Evolutionary conservation across 2,329 filamentous ascomycete species (phyloP).

Genomic region (Colletotrichum siamense): DNA sequence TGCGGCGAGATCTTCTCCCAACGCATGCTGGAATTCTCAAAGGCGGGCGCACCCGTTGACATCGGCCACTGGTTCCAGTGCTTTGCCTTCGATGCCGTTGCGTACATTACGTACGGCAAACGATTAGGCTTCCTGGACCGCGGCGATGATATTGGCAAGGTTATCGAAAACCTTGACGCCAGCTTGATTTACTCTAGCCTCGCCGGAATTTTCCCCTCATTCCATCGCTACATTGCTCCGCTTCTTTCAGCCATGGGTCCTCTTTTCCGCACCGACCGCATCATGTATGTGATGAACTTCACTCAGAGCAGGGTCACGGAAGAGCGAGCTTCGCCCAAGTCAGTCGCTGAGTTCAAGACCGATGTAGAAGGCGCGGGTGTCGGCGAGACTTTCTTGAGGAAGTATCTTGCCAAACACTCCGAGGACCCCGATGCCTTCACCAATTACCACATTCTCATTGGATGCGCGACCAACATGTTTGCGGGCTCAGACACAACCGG

Average conservation of each 20-base stretch:
- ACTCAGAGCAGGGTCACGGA: conserved; percentile 36
- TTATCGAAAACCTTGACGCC: conserved; percentile 43
- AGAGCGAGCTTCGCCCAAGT: conserved; percentile 22
- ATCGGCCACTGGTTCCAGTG: conserved; percentile 49
- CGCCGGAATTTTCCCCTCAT: conserved; percentile 45
- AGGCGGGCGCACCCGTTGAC: conserved; percentile 35
- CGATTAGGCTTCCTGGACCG: conserved; percentile 50
- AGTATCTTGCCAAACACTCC: conserved; percentile 43
- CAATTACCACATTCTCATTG: conserved; percentile 34
- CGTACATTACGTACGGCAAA: conserved; percentile 48
- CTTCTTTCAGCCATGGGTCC: conserved; percentile 31
- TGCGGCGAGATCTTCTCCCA: conserved; percentile 46
- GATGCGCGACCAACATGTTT: conserved; percentile 36
- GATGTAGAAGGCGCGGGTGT: conserved; percentile 21
- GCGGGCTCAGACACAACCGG: conserved; percentile 52
- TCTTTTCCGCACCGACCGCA: conserved; percentile 19
- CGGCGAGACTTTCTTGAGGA: conserved; percentile 43
- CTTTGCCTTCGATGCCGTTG: conserved; percentile 58
- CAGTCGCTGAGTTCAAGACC: conserved; percentile 13
- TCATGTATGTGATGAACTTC: conserved; percentile 29
- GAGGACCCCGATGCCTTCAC: conserved; percentile 47
- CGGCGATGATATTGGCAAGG: conserved; percentile 48
- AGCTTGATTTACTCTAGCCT: conserved; percentile 41
- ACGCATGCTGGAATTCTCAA: conserved; percentile 42
- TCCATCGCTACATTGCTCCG: conserved; percentile 39